These are phyloP conservation scores for Tephrocybe rancida DNA, from an alignment of 768 basidiomycete species.

Conservation along the genomic window DNA sequence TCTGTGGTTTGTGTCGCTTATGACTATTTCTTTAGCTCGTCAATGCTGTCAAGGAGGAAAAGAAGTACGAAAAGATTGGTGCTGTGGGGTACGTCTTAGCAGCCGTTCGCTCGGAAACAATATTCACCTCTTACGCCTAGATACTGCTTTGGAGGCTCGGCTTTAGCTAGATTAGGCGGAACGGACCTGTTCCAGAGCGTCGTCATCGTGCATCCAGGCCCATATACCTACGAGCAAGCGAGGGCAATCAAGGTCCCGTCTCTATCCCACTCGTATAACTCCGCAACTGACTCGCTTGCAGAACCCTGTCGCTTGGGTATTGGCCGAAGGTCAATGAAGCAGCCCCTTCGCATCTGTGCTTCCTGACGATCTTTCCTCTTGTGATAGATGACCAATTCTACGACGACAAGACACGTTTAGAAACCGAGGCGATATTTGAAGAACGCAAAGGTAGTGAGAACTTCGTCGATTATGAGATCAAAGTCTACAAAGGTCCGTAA, in stretches of 20 bases:
- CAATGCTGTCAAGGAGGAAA: conserved; percentile 30
- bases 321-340: conserved; percentile 19
- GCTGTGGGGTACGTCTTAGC: conserved; percentile 36
- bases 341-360: no score
- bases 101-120: background rate
- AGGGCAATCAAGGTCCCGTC: conserved; percentile 12
- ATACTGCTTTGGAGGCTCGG: conserved; percentile 21
- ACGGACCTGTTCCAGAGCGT: conserved; percentile 13
- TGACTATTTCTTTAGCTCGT: background rate
- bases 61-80: conserved; percentile 39
- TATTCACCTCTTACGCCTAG: conserved; percentile 3
- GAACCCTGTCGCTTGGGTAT: conserved; percentile 20
- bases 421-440: conserved; percentile 19
- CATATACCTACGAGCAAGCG: conserved; percentile 10
- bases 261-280: background rate
- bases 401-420: background rate
- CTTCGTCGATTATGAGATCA: conserved; percentile 22
- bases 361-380: background rate
- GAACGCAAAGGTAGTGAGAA: conserved; percentile 15
- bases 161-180: conserved; percentile 11
- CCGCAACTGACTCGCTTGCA: background rate
- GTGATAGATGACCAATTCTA: background rate
- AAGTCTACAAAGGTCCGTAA: conserved; percentile 19
- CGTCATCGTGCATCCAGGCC: conserved; percentile 21
- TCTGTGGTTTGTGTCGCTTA: background rate